phyloP scores from a whole-genome alignment of 2,329 filamentous ascomycete genomes.

The Penicillium sp. region DNA sequence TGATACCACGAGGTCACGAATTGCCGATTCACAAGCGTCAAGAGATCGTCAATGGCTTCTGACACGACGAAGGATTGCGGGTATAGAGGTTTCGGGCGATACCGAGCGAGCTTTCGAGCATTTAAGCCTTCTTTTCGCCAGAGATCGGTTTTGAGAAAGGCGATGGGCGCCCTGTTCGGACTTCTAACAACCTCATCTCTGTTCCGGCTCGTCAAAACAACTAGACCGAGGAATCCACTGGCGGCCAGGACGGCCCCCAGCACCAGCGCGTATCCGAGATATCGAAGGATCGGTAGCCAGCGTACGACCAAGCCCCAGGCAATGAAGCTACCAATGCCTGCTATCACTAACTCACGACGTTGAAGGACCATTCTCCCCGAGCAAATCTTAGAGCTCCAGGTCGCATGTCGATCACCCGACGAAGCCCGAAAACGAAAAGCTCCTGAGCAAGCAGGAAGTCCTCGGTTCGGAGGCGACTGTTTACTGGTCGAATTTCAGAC shows the following conservation, averaged over 20 bases:
- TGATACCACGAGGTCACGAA: conserved; percentile 87
- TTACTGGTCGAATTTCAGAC: no score
- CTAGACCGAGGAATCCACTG: conserved; percentile 51
- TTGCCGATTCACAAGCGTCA: conserved; percentile 71
- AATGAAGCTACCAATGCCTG: conserved; percentile 51
- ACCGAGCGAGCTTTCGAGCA: conserved; percentile 60
- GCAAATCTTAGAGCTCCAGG: conserved; percentile 39
- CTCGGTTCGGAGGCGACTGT: neutral
- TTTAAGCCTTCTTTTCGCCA: conserved; percentile 68
- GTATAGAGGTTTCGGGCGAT: conserved; percentile 65
- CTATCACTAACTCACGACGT: conserved; percentile 39
- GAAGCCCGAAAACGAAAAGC: conserved; percentile 12
- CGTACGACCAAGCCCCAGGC: conserved; percentile 81
- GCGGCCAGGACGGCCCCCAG: conserved; percentile 56
- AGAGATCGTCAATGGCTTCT: conserved; percentile 68
- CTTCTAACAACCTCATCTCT: conserved; percentile 34
- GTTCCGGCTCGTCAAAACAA: conserved; percentile 51
- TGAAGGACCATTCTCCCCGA: conserved; percentile 44
- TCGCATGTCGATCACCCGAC: conserved; percentile 29
- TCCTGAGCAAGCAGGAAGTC: conserved; percentile 10
- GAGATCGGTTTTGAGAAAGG: conserved; percentile 56
- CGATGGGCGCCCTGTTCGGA: conserved; percentile 41
- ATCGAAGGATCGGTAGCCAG: conserved; percentile 77
- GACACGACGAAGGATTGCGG: conserved; percentile 72
- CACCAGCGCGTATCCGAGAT: conserved; percentile 77